A percentile compares a stretch with the other conserved stretches of the same genome.
Conservation (phyloP, 306 rosid genomes). For the Quercus variabilis region DNA sequence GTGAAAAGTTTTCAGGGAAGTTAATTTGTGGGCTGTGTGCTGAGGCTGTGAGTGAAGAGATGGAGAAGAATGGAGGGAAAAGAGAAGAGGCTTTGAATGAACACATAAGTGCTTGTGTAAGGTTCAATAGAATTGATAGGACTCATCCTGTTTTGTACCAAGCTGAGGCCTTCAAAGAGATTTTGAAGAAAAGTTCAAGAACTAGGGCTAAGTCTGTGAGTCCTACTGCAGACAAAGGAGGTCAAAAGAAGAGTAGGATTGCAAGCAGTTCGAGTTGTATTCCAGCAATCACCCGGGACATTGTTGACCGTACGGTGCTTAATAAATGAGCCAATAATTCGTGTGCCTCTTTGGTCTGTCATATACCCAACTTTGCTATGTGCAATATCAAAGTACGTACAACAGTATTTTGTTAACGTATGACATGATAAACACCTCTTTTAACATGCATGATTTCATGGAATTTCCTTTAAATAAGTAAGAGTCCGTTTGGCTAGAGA, state of each 20-base stretch:
- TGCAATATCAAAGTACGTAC: too few species aligned
- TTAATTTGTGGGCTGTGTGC: constrained; percentile 55
- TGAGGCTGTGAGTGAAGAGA: constrained; percentile 56
- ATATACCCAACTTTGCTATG: too few species aligned
- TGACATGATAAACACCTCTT: too few species aligned
- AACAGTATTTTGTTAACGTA: too few species aligned
- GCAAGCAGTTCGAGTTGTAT: constrained; percentile 48
- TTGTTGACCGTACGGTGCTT: not conserved
- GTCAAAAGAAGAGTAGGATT: constrained; percentile 5
- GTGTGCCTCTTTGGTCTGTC: too few species aligned
- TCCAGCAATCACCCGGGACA: constrained; percentile 32
- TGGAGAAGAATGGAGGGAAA: constrained; percentile 43
- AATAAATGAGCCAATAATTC: not conserved
- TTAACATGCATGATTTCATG: too few species aligned
- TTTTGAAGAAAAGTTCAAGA: constrained; percentile 40
- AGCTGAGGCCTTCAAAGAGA: constrained; percentile 49
- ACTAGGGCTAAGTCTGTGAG: constrained; percentile 25
- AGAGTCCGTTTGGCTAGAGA: too few species aligned
- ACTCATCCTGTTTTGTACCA: constrained; percentile 44
- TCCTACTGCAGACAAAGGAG: constrained; percentile 10
- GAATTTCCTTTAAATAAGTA: too few species aligned
- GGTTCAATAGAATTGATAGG: constrained; percentile 53
- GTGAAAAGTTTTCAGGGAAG: constrained; percentile 40
- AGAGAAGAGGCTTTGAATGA: constrained; percentile 43
- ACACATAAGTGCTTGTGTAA: constrained; percentile 48